Evolutionary conservation across 2,329 filamentous ascomycete genomes (phyloP).

Genomic region (Fusarium abutilonis): DNA sequence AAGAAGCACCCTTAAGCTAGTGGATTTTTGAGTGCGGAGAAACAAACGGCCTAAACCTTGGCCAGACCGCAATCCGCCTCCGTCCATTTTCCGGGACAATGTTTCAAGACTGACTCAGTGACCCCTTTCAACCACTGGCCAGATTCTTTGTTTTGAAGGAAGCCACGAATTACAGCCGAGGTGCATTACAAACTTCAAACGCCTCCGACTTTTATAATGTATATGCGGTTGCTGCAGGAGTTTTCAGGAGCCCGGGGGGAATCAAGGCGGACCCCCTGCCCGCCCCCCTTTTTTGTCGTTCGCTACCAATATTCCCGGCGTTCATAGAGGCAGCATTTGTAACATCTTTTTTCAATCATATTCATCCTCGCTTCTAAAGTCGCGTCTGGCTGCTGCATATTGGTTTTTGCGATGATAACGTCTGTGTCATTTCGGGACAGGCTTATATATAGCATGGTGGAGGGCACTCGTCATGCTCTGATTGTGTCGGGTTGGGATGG

Average conservation of each 20-base stretch:
- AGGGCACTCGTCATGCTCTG: conserved; percentile 11
- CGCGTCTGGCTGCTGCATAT: conserved; percentile 25
- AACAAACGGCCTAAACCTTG: too few species aligned
- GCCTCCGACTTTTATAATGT: conserved; percentile 11
- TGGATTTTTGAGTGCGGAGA: conserved; percentile 24
- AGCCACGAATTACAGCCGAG: conserved; percentile 27
- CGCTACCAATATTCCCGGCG: conserved; percentile 40
- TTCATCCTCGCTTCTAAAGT: conserved; percentile 25
- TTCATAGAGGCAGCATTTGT: conserved; percentile 41
- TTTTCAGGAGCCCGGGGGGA: conserved; percentile 13
- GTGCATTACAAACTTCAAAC: conserved; percentile 21
- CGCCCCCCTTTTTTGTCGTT: conserved; percentile 30
- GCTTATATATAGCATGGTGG: conserved; percentile 13
- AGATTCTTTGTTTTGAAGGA: conserved; percentile 23
- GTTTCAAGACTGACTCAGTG: conserved; percentile 31
- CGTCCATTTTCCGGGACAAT: conserved; percentile 17
- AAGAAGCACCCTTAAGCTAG: conserved; percentile 17
- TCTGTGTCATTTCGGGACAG: conserved; percentile 10
- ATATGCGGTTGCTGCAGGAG: conserved; percentile 22
- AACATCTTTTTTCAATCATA: conserved; percentile 21
- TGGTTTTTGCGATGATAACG: conserved; percentile 18
- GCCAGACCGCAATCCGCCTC: conserved; percentile 16
- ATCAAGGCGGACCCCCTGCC: conserved; percentile 3
- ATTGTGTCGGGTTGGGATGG: conserved; percentile 14
- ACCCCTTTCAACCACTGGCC: conserved; percentile 18